Conservation (phyloP, 2,329 filamentous ascomycete species). For the Fusarium gaditjirri region DNA sequence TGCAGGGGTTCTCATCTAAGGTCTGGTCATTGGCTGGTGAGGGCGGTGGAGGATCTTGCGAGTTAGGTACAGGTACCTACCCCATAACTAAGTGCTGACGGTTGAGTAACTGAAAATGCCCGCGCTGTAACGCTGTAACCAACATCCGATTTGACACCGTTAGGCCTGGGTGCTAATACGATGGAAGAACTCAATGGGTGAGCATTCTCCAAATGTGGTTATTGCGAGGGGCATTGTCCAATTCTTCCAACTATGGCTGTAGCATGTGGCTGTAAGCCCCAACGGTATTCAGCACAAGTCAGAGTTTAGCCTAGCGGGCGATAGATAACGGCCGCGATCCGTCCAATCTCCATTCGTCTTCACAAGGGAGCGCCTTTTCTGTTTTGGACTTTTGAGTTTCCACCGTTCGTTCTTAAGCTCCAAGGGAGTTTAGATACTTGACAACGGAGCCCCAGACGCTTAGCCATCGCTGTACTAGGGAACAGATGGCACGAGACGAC, state of each 20-base stretch:
- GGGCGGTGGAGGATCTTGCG: conserved; percentile 3
- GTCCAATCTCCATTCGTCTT: conserved; percentile 23
- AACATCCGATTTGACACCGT: conserved; percentile 18
- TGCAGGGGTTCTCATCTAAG: conserved; percentile 9
- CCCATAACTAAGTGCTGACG: conserved; percentile 20
- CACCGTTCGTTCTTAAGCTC: conserved; percentile 8
- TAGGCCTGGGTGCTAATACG: conserved; percentile 8
- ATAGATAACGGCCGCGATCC: conserved; percentile 18
- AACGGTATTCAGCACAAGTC: neutral
- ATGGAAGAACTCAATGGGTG: neutral
- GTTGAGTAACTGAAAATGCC: conserved; percentile 20
- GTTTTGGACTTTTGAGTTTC: conserved; percentile 37
- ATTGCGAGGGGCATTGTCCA: neutral
- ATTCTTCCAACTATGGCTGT: neutral
- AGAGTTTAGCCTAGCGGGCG: neutral
- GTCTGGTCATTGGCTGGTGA: conserved; percentile 9
- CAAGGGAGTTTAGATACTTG: conserved; percentile 12
- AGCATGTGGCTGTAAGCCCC: neutral
- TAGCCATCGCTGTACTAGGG: conserved; percentile 23
- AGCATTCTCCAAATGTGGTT: neutral
- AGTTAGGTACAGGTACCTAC: neutral
- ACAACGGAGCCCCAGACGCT: conserved; percentile 13
- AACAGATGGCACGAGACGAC: conserved; percentile 29
- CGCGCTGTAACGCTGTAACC: conserved; percentile 25
- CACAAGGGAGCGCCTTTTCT: conserved; percentile 8